These are phyloP conservation scores for Podospora fimiseda DNA, from an alignment of 495 filamentous ascomycete species.

Conservation along the genomic window DNA sequence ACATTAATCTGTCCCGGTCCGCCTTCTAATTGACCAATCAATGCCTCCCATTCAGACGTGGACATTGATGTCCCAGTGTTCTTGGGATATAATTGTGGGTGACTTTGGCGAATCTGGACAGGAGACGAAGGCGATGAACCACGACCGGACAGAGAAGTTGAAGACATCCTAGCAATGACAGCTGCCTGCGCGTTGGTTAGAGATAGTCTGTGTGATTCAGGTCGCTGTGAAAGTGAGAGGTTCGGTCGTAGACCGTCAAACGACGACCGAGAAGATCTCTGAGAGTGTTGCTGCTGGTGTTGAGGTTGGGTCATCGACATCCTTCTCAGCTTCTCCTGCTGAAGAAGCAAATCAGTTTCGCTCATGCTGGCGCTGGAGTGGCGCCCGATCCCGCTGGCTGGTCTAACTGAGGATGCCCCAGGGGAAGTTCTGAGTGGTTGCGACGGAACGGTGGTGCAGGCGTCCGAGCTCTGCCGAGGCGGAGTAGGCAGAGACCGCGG, in stretches of 20 bases:
- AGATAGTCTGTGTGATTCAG: constrained; percentile 43
- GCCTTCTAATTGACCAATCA: constrained; percentile 69
- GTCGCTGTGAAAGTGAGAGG: constrained; percentile 27
- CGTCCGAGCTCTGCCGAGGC: constrained; percentile 32
- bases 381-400: constrained; percentile 25
- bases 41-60: constrained; percentile 69
- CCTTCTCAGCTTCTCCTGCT: constrained; percentile 48
- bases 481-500: constrained; percentile 30
- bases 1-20: constrained; percentile 70
- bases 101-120: constrained; percentile 28
- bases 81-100: constrained; percentile 24
- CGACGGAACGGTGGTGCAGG: constrained; percentile 35
- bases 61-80: constrained; percentile 44
- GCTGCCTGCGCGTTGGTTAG: constrained; percentile 27
- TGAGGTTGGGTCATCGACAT: constrained; percentile 34
- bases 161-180: constrained; percentile 26
- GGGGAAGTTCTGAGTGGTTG: constrained; percentile 36
- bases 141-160: constrained; percentile 25
- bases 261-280: constrained; percentile 34
- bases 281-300: constrained; percentile 18
- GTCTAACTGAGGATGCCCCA: constrained; percentile 24
- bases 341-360: constrained; percentile 45
- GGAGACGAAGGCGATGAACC: constrained; percentile 32
- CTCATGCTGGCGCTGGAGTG: constrained; percentile 41
- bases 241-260: constrained; percentile 34